Conservation (phyloP, 228 moss, liverwort and hornwort species). For the Sphagnum magellanicum region DNA sequence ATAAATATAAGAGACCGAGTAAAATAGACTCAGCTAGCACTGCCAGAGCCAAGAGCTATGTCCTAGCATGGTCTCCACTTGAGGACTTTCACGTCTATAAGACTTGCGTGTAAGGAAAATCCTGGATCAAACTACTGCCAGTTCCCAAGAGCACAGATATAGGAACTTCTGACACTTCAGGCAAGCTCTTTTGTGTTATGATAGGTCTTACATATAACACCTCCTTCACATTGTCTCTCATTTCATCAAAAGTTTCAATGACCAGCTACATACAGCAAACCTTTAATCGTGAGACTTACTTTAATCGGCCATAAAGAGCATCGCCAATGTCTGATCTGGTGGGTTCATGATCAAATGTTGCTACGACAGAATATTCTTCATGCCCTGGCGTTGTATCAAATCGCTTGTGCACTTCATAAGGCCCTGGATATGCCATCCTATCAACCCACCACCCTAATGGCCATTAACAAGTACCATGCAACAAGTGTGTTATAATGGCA, state of each 20-base stretch:
- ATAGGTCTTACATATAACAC: neutral
- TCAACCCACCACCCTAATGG: constrained; percentile 5
- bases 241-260: neutral
- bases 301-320: constrained; percentile 61
- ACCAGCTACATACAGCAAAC: neutral
- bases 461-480: neutral
- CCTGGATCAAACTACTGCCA: neutral
- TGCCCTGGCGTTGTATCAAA: constrained; percentile 48
- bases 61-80: no score
- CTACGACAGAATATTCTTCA: constrained; percentile 59
- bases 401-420: constrained; percentile 75
- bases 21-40: no score
- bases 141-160: neutral
- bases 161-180: neutral
- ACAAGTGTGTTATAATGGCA: neutral
- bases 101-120: neutral
- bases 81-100: no score
- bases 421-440: constrained; percentile 86
- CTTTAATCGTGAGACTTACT: constrained; percentile 5
- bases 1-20: no score
- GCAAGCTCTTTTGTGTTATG: neutral
- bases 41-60: no score
- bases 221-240: neutral
- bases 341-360: constrained; percentile 62
- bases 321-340: constrained; percentile 59